Conservation (phyloP, 108 stramenopile genomes). For the Aurantiochytrium sp. region DNA sequence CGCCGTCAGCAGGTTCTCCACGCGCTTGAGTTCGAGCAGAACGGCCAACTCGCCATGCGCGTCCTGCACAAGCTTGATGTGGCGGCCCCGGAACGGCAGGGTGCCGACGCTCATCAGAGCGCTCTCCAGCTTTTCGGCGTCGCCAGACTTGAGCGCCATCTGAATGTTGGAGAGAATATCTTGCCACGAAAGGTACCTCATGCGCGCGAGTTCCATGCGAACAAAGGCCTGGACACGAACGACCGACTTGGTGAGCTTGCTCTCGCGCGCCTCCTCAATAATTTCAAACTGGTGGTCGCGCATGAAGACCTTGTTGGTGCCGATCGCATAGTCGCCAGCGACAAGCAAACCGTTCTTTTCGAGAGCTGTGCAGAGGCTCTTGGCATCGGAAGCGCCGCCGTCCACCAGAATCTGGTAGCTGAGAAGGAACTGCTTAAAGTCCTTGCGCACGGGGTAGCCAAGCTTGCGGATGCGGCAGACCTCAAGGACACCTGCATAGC, state of each 20-base stretch:
- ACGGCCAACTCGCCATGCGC: slow-evolving; percentile 25
- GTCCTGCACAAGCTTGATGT: slow-evolving; percentile 30
- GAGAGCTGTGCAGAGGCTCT: slow-evolving; percentile 31
- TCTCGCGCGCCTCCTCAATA: slow-evolving; percentile 46
- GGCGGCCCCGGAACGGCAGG: slow-evolving; percentile 32
- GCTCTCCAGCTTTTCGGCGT: background rate
- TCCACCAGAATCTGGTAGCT: background rate
- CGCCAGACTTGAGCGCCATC: slow-evolving; percentile 30
- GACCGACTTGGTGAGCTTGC: slow-evolving; percentile 22
- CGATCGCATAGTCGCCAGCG: slow-evolving; percentile 30
- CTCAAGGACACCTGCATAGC: slow-evolving; percentile 54
- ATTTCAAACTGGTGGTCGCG: slow-evolving; percentile 35
- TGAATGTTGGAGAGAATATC: slow-evolving; percentile 28
- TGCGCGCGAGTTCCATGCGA: slow-evolving; percentile 12
- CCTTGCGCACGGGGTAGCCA: slow-evolving; percentile 49
- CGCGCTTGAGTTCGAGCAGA: slow-evolving; percentile 29
- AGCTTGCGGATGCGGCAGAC: slow-evolving; percentile 50
- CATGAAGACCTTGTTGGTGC: slow-evolving; percentile 57
- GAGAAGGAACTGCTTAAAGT: slow-evolving; percentile 41
- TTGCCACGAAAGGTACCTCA: slow-evolving; percentile 17
- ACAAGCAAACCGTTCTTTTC: slow-evolving; percentile 19
- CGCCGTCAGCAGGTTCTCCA: slow-evolving; percentile 9
- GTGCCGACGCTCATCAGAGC: slow-evolving; percentile 17
- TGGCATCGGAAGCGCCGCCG: slow-evolving; percentile 21
- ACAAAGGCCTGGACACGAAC: background rate